Evolutionary conservation across 352 stramenopile species (phyloP).

Genomic region (Phytophthora colocasiae): DNA sequence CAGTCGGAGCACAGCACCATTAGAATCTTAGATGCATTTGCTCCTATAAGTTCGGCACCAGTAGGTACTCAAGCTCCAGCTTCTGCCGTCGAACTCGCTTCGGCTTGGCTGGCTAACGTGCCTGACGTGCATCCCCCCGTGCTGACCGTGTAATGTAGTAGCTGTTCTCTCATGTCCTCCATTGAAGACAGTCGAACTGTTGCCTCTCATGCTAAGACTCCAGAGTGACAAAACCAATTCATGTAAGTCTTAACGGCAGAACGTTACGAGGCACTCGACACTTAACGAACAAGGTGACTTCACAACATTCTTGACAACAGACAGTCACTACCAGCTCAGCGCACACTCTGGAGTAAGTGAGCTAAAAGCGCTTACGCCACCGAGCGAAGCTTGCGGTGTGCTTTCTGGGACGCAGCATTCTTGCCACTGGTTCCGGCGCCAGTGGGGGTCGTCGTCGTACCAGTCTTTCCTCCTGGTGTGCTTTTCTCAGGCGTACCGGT

Average conservation of each 20-base stretch:
- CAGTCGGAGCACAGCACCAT: conserved; percentile 5
- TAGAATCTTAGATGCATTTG: neutral
- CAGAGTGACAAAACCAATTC: too few species aligned
- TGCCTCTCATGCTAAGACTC: too few species aligned
- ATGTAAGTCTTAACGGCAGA: too few species aligned
- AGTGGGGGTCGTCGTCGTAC: neutral
- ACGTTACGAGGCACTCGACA: too few species aligned
- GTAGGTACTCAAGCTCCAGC: too few species aligned
- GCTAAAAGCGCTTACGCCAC: neutral
- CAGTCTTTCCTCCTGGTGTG: conserved; percentile 1
- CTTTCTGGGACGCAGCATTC: conserved; percentile 9
- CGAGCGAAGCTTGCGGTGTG: conserved; percentile 6
- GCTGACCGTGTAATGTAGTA: too few species aligned
- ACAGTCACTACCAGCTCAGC: neutral
- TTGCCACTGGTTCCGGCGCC: conserved; percentile 8
- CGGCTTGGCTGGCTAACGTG: too few species aligned
- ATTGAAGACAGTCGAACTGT: too few species aligned
- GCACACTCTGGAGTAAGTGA: neutral
- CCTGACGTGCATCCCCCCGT: too few species aligned
- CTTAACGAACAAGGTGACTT: neutral
- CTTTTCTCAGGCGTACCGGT: neutral
- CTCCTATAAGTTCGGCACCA: too few species aligned
- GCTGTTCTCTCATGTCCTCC: too few species aligned
- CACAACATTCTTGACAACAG: neutral
- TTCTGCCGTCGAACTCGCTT: too few species aligned